Evolutionary conservation across 257 asterid species (phyloP).

Genomic region (Jacaranda copaia): DNA sequence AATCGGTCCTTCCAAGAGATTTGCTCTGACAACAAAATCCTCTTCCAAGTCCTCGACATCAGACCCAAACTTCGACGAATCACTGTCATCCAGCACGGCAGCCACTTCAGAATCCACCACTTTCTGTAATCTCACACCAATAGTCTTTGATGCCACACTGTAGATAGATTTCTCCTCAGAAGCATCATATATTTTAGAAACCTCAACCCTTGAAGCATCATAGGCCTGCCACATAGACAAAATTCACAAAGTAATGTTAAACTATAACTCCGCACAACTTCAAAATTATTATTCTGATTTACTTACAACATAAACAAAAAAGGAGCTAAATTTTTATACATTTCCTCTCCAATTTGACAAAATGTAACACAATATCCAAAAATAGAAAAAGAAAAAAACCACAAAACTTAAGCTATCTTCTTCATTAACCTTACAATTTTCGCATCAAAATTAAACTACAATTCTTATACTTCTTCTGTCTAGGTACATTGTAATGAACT

Average conservation of each 20-base stretch:
- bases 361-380: background rate
- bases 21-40: constrained; percentile 83
- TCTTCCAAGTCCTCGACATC: constrained; percentile 92
- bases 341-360: constrained; percentile 1
- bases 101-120: constrained; percentile 86
- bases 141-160: constrained; percentile 65
- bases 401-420: background rate
- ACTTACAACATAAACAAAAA: constrained; percentile 3
- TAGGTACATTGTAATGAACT: background rate
- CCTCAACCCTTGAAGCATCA: constrained; percentile 78
- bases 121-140: constrained; percentile 63
- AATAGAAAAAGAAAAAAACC: too few species aligned
- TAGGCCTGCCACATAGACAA: constrained; percentile 64
- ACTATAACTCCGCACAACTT: background rate
- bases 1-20: constrained; percentile 55
- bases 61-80: constrained; percentile 62
- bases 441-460: background rate
- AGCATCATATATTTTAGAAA: constrained; percentile 57
- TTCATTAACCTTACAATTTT: background rate
- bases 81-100: constrained; percentile 76
- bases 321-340: background rate
- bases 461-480: background rate
- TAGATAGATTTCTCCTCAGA: constrained; percentile 55
- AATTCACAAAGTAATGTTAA: constrained; percentile 22
- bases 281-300: constrained; percentile 14